A percentile compares a stretch with the other conserved stretches of the same genome.
These are phyloP conservation scores for Saitozyma podzolica DNA, from an alignment of 768 basidiomycete species.

Conservation along the genomic window DNA sequence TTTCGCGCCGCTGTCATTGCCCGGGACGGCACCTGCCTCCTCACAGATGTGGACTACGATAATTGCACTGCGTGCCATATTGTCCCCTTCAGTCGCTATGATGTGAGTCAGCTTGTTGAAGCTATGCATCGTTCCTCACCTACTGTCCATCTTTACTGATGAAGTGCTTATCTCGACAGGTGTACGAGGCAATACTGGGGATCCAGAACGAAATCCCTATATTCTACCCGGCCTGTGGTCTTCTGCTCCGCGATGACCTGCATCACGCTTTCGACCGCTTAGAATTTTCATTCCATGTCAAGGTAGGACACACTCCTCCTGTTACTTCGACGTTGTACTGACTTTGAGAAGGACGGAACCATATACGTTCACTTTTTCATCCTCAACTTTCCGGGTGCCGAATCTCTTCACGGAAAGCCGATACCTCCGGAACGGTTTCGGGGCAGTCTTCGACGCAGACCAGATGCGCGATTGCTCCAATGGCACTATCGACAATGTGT, in stretches of 20 bases:
- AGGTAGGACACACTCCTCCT: constrained; percentile 1
- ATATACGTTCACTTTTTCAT: constrained; percentile 15
- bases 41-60: not conserved
- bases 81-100: not conserved
- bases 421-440: constrained; percentile 4
- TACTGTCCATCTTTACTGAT: not conserved
- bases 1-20: not conserved
- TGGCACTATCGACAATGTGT: constrained; percentile 14
- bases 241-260: constrained; percentile 12
- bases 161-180: not conserved
- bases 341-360: constrained; percentile 3
- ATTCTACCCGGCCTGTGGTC: not conserved
- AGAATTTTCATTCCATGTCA: constrained; percentile 7
- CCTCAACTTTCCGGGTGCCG: constrained; percentile 2
- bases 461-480: constrained; percentile 1
- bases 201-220: not conserved
- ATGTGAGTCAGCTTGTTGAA: not conserved
- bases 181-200: constrained; percentile 4
- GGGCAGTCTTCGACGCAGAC: not conserved
- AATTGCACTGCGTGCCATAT: constrained; percentile 6
- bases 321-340: not conserved
- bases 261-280: constrained; percentile 17
- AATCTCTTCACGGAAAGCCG: constrained; percentile 5
- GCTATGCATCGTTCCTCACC: not conserved
- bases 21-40: not conserved